Evolutionary conservation across 257 asterid genomes (phyloP).

Genomic region (Solanum sejunctum): DNA sequence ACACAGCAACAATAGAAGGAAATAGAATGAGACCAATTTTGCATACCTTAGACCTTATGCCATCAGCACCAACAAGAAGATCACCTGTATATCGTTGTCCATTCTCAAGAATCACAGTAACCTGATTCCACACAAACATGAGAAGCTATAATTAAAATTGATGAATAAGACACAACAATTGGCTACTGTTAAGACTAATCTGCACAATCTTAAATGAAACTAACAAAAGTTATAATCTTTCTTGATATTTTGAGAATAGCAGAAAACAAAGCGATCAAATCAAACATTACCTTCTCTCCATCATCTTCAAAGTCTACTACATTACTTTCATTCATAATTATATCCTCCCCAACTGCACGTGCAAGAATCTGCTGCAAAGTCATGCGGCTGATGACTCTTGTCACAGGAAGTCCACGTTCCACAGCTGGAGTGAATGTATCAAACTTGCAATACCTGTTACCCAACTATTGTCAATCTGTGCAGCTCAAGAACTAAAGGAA

Average conservation of each 20-base stretch:
- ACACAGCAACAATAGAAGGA: background rate
- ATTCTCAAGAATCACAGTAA: constrained; percentile 62
- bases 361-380: constrained; percentile 89
- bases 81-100: constrained; percentile 69
- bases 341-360: constrained; percentile 69
- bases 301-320: constrained; percentile 64
- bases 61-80: constrained; percentile 95
- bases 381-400: constrained; percentile 88
- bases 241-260: background rate
- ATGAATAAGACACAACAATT: background rate
- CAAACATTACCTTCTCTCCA: constrained; percentile 49
- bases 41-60: constrained; percentile 84
- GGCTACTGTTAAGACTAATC: background rate
- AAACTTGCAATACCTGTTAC: constrained; percentile 82
- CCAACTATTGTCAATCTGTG: constrained; percentile 22
- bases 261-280: background rate
- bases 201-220: background rate
- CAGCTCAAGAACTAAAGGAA: background rate
- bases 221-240: background rate
- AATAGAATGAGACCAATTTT: background rate
- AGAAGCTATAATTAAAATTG: background rate
- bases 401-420: constrained; percentile 87
- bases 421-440: constrained; percentile 97
- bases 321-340: constrained; percentile 63
- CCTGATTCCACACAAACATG: constrained; percentile 26